Evolutionary conservation across 148 eudicot genomes (phyloP).

Genomic region (Fagopyrum tataricum): DNA sequence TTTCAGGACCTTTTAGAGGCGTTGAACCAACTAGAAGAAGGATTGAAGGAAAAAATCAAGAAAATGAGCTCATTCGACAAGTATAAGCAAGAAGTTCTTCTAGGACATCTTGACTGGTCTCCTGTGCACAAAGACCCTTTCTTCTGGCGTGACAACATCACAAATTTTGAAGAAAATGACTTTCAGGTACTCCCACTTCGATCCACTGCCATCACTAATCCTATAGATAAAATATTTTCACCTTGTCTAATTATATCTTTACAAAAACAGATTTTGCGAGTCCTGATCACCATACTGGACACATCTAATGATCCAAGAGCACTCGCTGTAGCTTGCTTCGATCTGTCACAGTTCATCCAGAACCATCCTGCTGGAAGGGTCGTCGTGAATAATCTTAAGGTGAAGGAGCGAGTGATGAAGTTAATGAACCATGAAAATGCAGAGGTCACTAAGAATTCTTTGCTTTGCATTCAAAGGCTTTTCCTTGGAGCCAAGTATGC

Average conservation of each 20-base stretch:
- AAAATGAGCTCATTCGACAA: slow-evolving; percentile 82
- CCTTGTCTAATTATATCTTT: background rate
- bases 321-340: slow-evolving; percentile 89
- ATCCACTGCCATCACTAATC: background rate
- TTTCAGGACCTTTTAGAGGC: slow-evolving; percentile 83
- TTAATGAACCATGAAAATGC: slow-evolving; percentile 83
- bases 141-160: slow-evolving; percentile 89
- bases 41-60: slow-evolving; percentile 74
- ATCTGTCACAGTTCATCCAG: slow-evolving; percentile 90
- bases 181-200: slow-evolving; percentile 54
- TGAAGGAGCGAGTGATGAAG: slow-evolving; percentile 93
- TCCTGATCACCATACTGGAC: slow-evolving; percentile 81
- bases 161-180: slow-evolving; percentile 82
- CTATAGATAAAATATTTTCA: background rate
- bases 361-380: slow-evolving; percentile 85
- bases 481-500: slow-evolving; percentile 96
- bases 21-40: slow-evolving; percentile 74
- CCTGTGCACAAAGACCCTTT: slow-evolving; percentile 94
- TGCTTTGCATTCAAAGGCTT: slow-evolving; percentile 95
- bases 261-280: slow-evolving; percentile 65
- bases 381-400: slow-evolving; percentile 77
- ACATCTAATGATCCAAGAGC: slow-evolving; percentile 68
- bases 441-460: slow-evolving; percentile 92
- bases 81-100: slow-evolving; percentile 97
- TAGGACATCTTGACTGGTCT: slow-evolving; percentile 95